Conservation (phyloP, 2,329 filamentous ascomycete species). For the Mycosphaerella sp. region DNA sequence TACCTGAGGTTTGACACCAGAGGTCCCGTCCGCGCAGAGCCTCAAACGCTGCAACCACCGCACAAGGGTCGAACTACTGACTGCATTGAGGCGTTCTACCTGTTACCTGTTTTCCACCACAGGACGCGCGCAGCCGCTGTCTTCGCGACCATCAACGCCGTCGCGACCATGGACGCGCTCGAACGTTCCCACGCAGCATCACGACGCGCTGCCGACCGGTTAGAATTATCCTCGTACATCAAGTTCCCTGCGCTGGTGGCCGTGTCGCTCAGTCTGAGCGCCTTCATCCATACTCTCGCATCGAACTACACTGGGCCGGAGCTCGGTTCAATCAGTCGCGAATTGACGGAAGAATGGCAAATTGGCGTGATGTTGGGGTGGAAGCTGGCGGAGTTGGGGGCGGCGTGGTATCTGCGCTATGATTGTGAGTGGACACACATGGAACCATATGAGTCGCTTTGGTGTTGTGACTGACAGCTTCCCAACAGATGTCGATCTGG, state of each 20-base stretch:
- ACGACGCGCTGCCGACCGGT: constrained; percentile 12
- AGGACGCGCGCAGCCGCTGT: too few relatives aligned
- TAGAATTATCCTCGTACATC: constrained; percentile 35
- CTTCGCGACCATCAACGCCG: constrained; percentile 54
- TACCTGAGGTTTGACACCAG: too few relatives aligned
- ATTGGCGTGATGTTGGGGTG: constrained; percentile 50
- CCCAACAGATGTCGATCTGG: constrained; percentile 39
- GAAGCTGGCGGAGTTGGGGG: constrained; percentile 59
- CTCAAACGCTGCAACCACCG: too few relatives aligned
- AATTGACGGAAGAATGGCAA: constrained; percentile 56
- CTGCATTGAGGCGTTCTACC: too few relatives aligned
- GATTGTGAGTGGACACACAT: constrained; percentile 52
- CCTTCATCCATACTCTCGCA: constrained; percentile 57
- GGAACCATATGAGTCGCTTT: not conserved
- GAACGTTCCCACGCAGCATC: constrained; percentile 10
- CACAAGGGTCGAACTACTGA: too few relatives aligned
- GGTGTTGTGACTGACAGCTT: constrained; percentile 10
- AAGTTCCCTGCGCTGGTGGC: constrained; percentile 43
- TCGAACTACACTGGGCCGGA: constrained; percentile 58
- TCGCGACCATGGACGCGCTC: constrained; percentile 50
- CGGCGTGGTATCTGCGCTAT: constrained; percentile 68
- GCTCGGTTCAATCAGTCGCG: constrained; percentile 61
- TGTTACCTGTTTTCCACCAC: too few relatives aligned
- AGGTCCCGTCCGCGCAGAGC: too few relatives aligned
- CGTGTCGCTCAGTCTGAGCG: constrained; percentile 56